A percentile compares a stretch with the other conserved stretches of the same genome.
phyloP scores from a whole-genome alignment of 768 basidiomycete genomes.

The Suillus clintonianus region DNA sequence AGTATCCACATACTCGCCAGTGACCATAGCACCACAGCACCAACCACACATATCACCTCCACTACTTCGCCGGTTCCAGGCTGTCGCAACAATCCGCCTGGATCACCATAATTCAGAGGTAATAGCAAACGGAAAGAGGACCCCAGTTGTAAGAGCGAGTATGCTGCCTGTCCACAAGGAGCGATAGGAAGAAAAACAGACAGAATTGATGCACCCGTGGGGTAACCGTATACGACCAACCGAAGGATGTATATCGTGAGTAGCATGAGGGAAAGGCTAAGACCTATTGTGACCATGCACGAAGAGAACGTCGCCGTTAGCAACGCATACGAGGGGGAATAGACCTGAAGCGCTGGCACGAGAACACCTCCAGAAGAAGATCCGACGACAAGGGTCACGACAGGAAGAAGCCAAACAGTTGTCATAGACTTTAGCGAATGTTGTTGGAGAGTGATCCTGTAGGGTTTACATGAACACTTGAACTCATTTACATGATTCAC shows the following conservation, averaged over 20 bases:
- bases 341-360: slow-evolving; percentile 46
- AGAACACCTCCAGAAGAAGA: slow-evolving; percentile 67
- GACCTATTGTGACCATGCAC: slow-evolving; percentile 57
- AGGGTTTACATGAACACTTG: background rate
- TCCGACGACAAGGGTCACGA: slow-evolving; percentile 72
- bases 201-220: slow-evolving; percentile 47
- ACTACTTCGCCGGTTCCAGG: slow-evolving; percentile 40
- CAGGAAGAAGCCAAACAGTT: slow-evolving; percentile 71
- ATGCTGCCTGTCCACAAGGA: slow-evolving; percentile 69
- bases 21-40: slow-evolving; percentile 59
- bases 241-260: slow-evolving; percentile 65
- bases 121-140: slow-evolving; percentile 43
- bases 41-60: slow-evolving; percentile 46
- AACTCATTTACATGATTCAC: slow-evolving; percentile 25
- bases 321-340: slow-evolving; percentile 50
- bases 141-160: slow-evolving; percentile 56
- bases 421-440: slow-evolving; percentile 61
- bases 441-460: slow-evolving; percentile 58
- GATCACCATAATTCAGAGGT: slow-evolving; percentile 34
- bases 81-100: slow-evolving; percentile 36
- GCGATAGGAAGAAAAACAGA: slow-evolving; percentile 76
- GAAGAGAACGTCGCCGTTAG: slow-evolving; percentile 55
- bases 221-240: slow-evolving; percentile 56
- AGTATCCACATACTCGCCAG: slow-evolving; percentile 65
- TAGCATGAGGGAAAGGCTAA: slow-evolving; percentile 65